Conservation (phyloP, 352 stramenopile species). For the Phytopythium boreale region DNA sequence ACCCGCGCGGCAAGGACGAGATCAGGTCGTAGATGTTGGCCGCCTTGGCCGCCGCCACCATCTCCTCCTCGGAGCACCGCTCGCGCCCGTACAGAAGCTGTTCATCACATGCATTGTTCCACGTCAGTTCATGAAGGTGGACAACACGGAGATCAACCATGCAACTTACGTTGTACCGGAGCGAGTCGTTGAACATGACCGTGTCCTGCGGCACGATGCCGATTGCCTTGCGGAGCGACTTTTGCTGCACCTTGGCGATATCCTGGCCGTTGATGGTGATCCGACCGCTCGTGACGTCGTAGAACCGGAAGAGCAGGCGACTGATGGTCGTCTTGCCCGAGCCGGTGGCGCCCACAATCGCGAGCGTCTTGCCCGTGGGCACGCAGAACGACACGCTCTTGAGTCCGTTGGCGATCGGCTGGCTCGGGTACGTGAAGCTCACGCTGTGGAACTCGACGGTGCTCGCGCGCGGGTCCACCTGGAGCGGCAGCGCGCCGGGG, state of each 20-base stretch:
- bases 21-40: constrained; percentile 95
- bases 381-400: constrained; percentile 79
- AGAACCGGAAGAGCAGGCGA: constrained; percentile 95
- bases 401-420: constrained; percentile 81
- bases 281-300: constrained; percentile 86
- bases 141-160: not conserved
- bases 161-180: constrained; percentile 92
- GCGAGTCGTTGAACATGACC: constrained; percentile 97
- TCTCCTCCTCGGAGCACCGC: constrained; percentile 86
- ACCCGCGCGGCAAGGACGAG: constrained; percentile 85
- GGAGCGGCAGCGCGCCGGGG: constrained; percentile 58
- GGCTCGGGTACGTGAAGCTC: constrained; percentile 89
- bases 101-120: not conserved
- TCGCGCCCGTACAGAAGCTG: constrained; percentile 91
- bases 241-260: constrained; percentile 83
- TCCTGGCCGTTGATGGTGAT: constrained; percentile 90
- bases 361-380: constrained; percentile 83
- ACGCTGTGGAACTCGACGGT: constrained; percentile 92
- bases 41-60: constrained; percentile 86
- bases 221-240: constrained; percentile 87
- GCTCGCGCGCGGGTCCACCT: constrained; percentile 34
- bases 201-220: constrained; percentile 97
- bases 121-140: not conserved
- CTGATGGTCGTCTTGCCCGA: constrained; percentile 94
- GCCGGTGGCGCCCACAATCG: constrained; percentile 92